Percentiles rank a stretch among this genome's conserved stretches.
phyloP scores from a whole-genome alignment of 2,329 filamentous ascomycete species.

The Neophaeococcomyces aloes region DNA sequence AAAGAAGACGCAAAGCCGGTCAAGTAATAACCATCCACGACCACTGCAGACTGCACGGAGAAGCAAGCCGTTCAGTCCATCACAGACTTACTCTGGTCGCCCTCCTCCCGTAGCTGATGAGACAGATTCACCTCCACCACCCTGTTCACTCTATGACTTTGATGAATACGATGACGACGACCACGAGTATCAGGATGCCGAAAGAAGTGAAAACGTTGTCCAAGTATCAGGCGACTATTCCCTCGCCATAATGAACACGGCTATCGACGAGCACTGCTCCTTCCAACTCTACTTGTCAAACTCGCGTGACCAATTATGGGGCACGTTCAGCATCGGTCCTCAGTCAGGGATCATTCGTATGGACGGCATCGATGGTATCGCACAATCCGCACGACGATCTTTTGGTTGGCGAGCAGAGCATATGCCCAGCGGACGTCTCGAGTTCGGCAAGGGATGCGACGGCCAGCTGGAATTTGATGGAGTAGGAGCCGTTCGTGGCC shows the following conservation, averaged over 20 bases:
- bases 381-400: not conserved
- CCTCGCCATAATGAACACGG: constrained; percentile 4
- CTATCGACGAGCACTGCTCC: not conserved
- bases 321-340: constrained; percentile 6
- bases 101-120: not conserved
- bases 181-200: constrained; percentile 8
- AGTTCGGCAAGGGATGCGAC: constrained; percentile 14
- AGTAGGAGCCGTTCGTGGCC: constrained; percentile 7
- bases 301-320: constrained; percentile 12
- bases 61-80: constrained; percentile 3
- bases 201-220: not conserved
- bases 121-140: constrained; percentile 4
- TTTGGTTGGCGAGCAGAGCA: constrained; percentile 13
- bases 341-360: constrained; percentile 11
- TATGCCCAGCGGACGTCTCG: constrained; percentile 5
- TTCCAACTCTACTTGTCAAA: not conserved
- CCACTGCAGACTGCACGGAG: constrained; percentile 9
- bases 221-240: constrained; percentile 14
- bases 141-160: constrained; percentile 7
- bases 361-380: constrained; percentile 6
- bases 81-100: not conserved
- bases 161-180: constrained; percentile 12
- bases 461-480: constrained; percentile 14
- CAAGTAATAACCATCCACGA: constrained; percentile 1
- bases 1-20: not conserved